Evolutionary conservation across 352 stramenopile species (phyloP).

Genomic region (Phytopythium ostracodes): DNA sequence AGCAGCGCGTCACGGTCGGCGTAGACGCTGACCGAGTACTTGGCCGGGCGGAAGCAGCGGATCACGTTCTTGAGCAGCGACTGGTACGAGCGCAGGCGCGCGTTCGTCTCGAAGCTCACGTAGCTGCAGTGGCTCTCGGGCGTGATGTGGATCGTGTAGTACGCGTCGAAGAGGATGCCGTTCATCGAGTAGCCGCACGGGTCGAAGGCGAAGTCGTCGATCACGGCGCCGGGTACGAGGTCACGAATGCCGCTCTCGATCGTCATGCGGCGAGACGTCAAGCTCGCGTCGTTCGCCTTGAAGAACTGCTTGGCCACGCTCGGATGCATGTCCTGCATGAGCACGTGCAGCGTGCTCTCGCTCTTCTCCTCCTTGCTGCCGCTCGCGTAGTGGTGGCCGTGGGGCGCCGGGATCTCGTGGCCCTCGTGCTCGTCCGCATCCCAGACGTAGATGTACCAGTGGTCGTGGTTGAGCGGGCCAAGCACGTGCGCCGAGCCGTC

Average conservation of each 20-base stretch:
- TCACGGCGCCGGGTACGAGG: constrained; percentile 91
- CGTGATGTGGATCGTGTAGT: constrained; percentile 99
- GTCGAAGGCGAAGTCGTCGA: constrained; percentile 98
- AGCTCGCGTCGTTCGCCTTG: constrained; percentile 57
- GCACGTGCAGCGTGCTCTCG: constrained; percentile 76
- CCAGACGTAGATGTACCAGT: constrained; percentile 99
- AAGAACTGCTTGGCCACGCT: constrained; percentile 84
- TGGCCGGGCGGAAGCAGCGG: constrained; percentile 94
- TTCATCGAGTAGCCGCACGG: constrained; percentile 99
- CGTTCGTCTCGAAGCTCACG: constrained; percentile 99
- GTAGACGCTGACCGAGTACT: constrained; percentile 98
- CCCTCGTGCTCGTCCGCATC: constrained; percentile 87
- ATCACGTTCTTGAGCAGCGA: constrained; percentile 98
- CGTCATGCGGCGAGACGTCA: constrained; percentile 91
- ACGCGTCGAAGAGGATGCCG: constrained; percentile 96
- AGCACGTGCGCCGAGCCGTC: constrained; percentile 83
- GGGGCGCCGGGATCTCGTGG: constrained; percentile 7
- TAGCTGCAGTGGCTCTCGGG: constrained; percentile 96
- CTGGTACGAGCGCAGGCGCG: constrained; percentile 75
- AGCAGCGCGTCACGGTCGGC: constrained; percentile 82
- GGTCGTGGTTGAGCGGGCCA: constrained; percentile 96
- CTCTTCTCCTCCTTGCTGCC: constrained; percentile 25
- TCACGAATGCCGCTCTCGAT: constrained; percentile 93
- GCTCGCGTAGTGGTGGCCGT: constrained; percentile 13
- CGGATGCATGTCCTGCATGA: constrained; percentile 87